A percentile compares a stretch with the other conserved stretches of the same genome.
These are phyloP conservation scores for Erodium chrysanthum DNA, from an alignment of 441 rosid genomes.

Conservation along the genomic window DNA sequence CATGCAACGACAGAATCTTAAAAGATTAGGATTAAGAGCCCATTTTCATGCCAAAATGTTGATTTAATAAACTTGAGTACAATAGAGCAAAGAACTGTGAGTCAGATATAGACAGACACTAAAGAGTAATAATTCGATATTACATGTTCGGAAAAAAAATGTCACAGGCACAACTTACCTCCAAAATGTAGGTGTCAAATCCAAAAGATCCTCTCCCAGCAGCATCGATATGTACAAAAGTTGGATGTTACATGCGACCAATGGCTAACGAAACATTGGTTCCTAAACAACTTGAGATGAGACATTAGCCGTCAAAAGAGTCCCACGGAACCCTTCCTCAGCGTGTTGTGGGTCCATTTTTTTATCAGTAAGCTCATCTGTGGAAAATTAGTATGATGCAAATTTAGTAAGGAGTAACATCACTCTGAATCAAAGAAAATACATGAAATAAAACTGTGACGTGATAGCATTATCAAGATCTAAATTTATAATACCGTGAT, in stretches of 20 bases:
- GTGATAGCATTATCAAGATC: background rate
- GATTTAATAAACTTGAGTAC: background rate
- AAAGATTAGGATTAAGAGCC: background rate
- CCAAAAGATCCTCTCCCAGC: constrained; percentile 19
- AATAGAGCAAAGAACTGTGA: background rate
- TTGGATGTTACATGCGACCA: constrained; percentile 14
- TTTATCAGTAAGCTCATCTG: constrained; percentile 81
- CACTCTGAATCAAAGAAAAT: constrained; percentile 9
- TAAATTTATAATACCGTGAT: background rate
- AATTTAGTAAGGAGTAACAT: constrained; percentile 13
- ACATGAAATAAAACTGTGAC: background rate
- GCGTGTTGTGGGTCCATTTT: constrained; percentile 44
- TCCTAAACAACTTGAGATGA: constrained; percentile 53
- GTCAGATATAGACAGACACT: background rate
- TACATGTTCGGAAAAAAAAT: background rate
- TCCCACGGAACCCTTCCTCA: constrained; percentile 88
- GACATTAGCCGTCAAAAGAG: constrained; percentile 59
- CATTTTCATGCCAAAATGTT: background rate
- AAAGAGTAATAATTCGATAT: background rate
- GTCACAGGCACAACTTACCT: constrained; percentile 22
- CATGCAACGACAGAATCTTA: background rate
- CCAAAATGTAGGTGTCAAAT: constrained; percentile 19
- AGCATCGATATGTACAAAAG: constrained; percentile 28
- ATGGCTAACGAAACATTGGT: constrained; percentile 13
- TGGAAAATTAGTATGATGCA: constrained; percentile 18